Evolutionary conservation across 768 basidiomycete species (phyloP).

Genomic region (Tylopilus intermedius): DNA sequence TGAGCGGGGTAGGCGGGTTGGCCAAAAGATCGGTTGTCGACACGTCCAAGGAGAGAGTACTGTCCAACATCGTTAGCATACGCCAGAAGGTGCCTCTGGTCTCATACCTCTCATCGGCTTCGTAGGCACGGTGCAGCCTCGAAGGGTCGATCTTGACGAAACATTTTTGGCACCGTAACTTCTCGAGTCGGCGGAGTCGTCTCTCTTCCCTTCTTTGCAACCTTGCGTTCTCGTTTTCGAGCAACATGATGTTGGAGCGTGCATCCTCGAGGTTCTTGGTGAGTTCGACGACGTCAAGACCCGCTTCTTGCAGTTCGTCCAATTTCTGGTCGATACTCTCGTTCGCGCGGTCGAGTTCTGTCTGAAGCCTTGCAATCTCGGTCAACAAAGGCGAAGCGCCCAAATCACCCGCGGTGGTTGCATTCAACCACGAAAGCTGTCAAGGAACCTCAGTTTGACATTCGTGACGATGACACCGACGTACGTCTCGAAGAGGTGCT

Average conservation of each 20-base stretch:
- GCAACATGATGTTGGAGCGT: conserved; percentile 44
- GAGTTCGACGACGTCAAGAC: conserved; percentile 66
- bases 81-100: background rate
- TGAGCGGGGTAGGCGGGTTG: conserved; percentile 66
- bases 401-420: conserved; percentile 47
- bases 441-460: background rate
- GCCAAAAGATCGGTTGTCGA: conserved; percentile 43
- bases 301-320: conserved; percentile 78
- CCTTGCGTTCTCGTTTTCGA: conserved; percentile 69
- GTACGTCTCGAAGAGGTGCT: conserved; percentile 70
- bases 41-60: conserved; percentile 45
- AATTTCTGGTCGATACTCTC: conserved; percentile 85
- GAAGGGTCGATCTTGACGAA: conserved; percentile 54
- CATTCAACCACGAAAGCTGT: conserved; percentile 73
- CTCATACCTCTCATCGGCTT: conserved; percentile 60
- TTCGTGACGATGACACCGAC: conserved; percentile 19
- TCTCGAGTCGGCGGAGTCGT: conserved; percentile 53
- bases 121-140: conserved; percentile 34
- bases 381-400: conserved; percentile 58
- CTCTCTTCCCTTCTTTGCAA: conserved; percentile 67
- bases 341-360: conserved; percentile 74
- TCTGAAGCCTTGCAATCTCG: conserved; percentile 70
- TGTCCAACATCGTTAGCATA: conserved; percentile 24
- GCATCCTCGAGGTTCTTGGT: conserved; percentile 71
- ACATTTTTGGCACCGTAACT: conserved; percentile 67